phyloP scores from a whole-genome alignment of 139 green algal species.

The Coelastrella sp. region DNA sequence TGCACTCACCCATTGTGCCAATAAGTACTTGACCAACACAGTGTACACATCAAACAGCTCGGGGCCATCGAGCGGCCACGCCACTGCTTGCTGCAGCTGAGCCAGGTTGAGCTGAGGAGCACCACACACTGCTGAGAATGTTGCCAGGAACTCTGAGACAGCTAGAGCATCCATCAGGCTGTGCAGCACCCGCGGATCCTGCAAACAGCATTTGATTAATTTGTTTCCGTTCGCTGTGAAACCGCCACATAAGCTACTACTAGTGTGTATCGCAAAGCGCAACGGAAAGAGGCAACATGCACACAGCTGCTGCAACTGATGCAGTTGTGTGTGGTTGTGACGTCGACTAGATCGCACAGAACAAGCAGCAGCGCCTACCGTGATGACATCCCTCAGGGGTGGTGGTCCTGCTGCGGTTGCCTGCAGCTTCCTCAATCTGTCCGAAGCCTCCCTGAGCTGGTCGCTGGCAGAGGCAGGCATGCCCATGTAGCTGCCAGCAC shows the following conservation, averaged over 20 bases:
- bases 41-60: constrained; percentile 53
- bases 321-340: too few species aligned
- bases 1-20: constrained; percentile 56
- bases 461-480: constrained; percentile 37
- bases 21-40: constrained; percentile 56
- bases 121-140: constrained; percentile 42
- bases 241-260: too few species aligned
- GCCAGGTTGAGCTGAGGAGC: constrained; percentile 18
- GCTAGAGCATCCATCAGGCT: constrained; percentile 55
- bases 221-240: not conserved
- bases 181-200: constrained; percentile 25
- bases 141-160: constrained; percentile 51
- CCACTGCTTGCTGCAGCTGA: constrained; percentile 49
- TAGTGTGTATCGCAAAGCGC: too few species aligned
- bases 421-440: constrained; percentile 46
- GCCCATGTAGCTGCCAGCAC: not conserved
- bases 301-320: too few species aligned
- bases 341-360: not conserved
- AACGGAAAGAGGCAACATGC: not conserved
- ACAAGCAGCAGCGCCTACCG: not conserved
- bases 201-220: not conserved
- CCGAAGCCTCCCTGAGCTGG: constrained; percentile 42
- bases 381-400: constrained; percentile 4
- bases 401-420: constrained; percentile 44
- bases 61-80: constrained; percentile 41